Evolutionary conservation across 2,329 filamentous ascomycete species (phyloP).

Genomic region (Daldinia sp.): DNA sequence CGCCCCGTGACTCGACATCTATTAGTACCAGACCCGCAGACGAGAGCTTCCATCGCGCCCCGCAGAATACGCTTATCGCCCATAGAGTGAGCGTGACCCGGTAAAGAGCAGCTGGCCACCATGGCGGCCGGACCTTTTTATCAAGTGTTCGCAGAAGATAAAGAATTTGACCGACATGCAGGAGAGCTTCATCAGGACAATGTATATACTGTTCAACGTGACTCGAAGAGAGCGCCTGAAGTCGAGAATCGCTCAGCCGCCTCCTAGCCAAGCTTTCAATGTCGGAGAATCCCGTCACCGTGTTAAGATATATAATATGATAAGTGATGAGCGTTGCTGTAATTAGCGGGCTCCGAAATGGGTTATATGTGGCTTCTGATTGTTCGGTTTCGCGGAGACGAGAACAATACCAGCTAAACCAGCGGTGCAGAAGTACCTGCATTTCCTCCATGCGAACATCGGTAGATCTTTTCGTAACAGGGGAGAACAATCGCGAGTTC

Average conservation of each 20-base stretch:
- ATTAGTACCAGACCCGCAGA: conserved; percentile 15
- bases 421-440: conserved; percentile 20
- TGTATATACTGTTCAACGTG: conserved; percentile 18
- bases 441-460: conserved; percentile 31
- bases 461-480: conserved; percentile 25
- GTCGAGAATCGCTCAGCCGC: conserved; percentile 16
- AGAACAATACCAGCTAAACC: conserved; percentile 22
- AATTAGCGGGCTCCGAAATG: conserved; percentile 8
- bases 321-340: conserved; percentile 24
- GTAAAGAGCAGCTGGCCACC: conserved; percentile 29
- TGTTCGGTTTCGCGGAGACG: conserved; percentile 6
- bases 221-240: conserved; percentile 9
- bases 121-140: conserved; percentile 22
- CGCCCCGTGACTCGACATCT: conserved; percentile 12
- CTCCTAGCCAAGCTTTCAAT: conserved; percentile 26
- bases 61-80: conserved; percentile 26
- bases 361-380: conserved; percentile 5
- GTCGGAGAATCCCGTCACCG: conserved; percentile 22
- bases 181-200: conserved; percentile 23
- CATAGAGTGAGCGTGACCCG: conserved; percentile 21
- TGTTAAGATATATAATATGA: conserved; percentile 23
- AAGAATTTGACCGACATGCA: conserved; percentile 21
- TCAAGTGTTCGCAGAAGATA: conserved; percentile 20
- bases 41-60: conserved; percentile 7
- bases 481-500: conserved; percentile 23